Conservation (phyloP, 805 yeast species). For the Vanderwaltozyma polyspora region DNA sequence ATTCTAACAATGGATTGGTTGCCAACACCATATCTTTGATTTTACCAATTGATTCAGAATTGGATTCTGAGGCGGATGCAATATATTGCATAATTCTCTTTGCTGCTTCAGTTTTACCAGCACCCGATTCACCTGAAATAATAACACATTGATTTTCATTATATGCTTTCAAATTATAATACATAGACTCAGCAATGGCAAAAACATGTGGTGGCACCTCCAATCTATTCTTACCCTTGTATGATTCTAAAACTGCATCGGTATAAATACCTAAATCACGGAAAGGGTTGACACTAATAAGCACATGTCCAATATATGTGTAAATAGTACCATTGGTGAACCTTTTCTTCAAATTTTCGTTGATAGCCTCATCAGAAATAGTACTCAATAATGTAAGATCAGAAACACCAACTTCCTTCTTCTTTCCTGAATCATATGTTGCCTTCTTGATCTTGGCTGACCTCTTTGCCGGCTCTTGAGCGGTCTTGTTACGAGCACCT, state of each 20-base stretch:
- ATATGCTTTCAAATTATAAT: slow-evolving; percentile 87
- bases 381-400: slow-evolving; percentile 83
- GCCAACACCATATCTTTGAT: slow-evolving; percentile 97
- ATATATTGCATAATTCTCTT: slow-evolving; percentile 96
- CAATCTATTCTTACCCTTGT: slow-evolving; percentile 83
- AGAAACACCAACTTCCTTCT: slow-evolving; percentile 96
- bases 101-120: slow-evolving; percentile 97
- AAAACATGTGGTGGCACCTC: slow-evolving; percentile 98
- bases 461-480: slow-evolving; percentile 44
- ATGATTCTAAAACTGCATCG: slow-evolving; percentile 57
- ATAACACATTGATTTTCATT: slow-evolving; percentile 94
- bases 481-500: slow-evolving; percentile 49
- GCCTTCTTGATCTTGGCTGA: slow-evolving; percentile 65
- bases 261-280: slow-evolving; percentile 94
- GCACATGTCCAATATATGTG: slow-evolving; percentile 87
- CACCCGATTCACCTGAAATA: slow-evolving; percentile 95
- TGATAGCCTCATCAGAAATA: slow-evolving; percentile 85
- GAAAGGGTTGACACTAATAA: slow-evolving; percentile 94
- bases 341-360: slow-evolving; percentile 80
- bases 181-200: slow-evolving; percentile 96
- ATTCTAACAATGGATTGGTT: slow-evolving; percentile 95
- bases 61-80: slow-evolving; percentile 59
- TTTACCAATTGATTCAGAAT: slow-evolving; percentile 61
- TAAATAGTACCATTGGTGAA: slow-evolving; percentile 84
- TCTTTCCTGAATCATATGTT: slow-evolving; percentile 74